Percentiles rank a stretch among this genome's conserved stretches.
Evolutionary conservation across 1,284 basidiomycete genomes (phyloP).

Genomic region (Ceratobasidium sp.): DNA sequence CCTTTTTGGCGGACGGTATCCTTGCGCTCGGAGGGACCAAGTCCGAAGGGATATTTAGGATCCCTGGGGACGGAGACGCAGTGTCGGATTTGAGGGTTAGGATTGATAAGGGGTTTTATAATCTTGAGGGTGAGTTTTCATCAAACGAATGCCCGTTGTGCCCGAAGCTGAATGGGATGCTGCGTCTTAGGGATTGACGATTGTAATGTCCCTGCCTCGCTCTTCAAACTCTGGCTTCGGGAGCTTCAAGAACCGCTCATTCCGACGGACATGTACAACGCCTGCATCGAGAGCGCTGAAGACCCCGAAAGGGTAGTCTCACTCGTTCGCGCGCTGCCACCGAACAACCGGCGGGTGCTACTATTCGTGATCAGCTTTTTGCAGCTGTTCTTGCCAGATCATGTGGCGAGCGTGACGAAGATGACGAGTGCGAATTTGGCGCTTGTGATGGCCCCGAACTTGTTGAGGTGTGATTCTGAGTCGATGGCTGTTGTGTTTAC

Average conservation of each 20-base stretch:
- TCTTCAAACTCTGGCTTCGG: conserved; percentile 92
- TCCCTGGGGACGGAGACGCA: conserved; percentile 87
- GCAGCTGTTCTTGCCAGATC: conserved; percentile 86
- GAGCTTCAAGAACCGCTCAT: conserved; percentile 91
- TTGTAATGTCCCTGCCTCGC: conserved; percentile 86
- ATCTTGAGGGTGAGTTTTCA: conserved; percentile 70
- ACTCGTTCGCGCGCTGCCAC: conserved; percentile 82
- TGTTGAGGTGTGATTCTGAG: conserved; percentile 84
- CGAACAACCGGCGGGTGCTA: conserved; percentile 85
- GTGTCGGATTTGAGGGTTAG: conserved; percentile 88
- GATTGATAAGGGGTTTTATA: conserved; percentile 92
- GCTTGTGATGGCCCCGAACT: conserved; percentile 89
- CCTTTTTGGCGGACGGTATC: conserved; percentile 91
- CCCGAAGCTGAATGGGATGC: too few species aligned
- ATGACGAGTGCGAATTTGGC: conserved; percentile 84
- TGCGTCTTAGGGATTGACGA: conserved; percentile 73
- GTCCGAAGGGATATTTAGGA: conserved; percentile 90
- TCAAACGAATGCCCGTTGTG: background rate
- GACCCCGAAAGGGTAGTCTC: conserved; percentile 77
- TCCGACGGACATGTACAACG: conserved; percentile 88
- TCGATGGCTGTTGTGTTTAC: conserved; percentile 88
- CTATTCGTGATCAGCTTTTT: conserved; percentile 90
- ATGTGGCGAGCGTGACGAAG: conserved; percentile 79
- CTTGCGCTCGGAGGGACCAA: conserved; percentile 87
- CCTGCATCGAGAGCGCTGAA: conserved; percentile 74